Evolutionary conservation across 768 basidiomycete genomes (phyloP).

Genomic region (Leccinellum luteum): DNA sequence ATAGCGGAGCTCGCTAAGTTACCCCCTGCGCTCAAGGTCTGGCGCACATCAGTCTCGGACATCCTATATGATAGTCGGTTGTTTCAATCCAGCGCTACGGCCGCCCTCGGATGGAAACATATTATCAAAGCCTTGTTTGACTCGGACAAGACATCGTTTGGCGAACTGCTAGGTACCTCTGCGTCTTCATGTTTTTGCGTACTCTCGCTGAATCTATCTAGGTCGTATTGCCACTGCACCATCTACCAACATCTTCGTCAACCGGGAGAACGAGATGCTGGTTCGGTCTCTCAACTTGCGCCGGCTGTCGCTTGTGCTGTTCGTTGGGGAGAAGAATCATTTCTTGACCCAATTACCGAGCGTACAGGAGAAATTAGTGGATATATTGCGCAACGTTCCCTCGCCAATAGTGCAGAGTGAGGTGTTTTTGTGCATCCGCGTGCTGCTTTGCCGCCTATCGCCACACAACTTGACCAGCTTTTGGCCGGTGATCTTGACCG

Average conservation of each 20-base stretch:
- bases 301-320: conserved; percentile 82
- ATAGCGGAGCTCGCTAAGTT: conserved; percentile 77
- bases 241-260: conserved; percentile 95
- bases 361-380: conserved; percentile 97
- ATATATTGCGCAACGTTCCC: conserved; percentile 76
- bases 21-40: conserved; percentile 75
- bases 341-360: conserved; percentile 86
- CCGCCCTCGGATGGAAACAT: conserved; percentile 66
- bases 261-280: conserved; percentile 90
- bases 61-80: conserved; percentile 82
- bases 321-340: conserved; percentile 86
- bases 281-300: conserved; percentile 83
- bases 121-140: conserved; percentile 81
- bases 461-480: conserved; percentile 91
- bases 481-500: conserved; percentile 94
- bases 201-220: conserved; percentile 27
- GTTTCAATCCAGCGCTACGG: conserved; percentile 68
- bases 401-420: conserved; percentile 89
- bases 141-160: conserved; percentile 80
- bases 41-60: conserved; percentile 79
- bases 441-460: conserved; percentile 86
- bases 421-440: conserved; percentile 90
- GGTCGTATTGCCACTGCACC: conserved; percentile 82
- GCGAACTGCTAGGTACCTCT: conserved; percentile 74
- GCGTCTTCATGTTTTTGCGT: conserved; percentile 23